These are phyloP conservation scores for Aspergillus clavatus DNA, from an alignment of 2,329 filamentous ascomycete species.

Conservation along the genomic window DNA sequence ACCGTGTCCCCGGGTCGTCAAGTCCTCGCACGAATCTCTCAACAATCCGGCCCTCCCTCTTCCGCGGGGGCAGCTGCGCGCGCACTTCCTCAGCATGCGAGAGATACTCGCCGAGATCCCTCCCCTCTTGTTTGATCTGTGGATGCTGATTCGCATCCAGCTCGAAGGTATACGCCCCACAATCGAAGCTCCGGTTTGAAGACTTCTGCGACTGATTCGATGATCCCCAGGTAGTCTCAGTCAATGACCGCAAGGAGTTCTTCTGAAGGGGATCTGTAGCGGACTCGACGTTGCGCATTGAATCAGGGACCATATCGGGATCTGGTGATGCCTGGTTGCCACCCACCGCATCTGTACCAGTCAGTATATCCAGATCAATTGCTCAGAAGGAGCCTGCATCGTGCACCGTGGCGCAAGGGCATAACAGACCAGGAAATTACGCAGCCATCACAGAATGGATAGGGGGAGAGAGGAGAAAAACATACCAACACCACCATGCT, in stretches of 20 bases:
- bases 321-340: not conserved
- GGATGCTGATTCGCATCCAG: not conserved
- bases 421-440: too few relatives aligned
- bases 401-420: too few relatives aligned
- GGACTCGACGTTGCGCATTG: slow-evolving; percentile 5
- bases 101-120: slow-evolving; percentile 24
- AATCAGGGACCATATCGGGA: slow-evolving; percentile 14
- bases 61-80: slow-evolving; percentile 9
- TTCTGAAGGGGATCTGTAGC: not conserved
- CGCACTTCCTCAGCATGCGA: slow-evolving; percentile 18
- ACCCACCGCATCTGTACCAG: not conserved
- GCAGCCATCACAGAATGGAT: too few relatives aligned
- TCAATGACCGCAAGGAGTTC: not conserved
- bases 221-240: slow-evolving; percentile 14
- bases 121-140: slow-evolving; percentile 19
- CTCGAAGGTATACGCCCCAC: not conserved
- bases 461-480: not conserved
- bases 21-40: slow-evolving; percentile 31
- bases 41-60: slow-evolving; percentile 21
- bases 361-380: not conserved
- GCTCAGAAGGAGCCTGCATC: too few relatives aligned
- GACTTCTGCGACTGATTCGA: not conserved
- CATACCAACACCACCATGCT: not conserved
- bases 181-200: not conserved
- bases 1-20: slow-evolving; percentile 14